Base-by-base conservation (phyloP, 2,329 filamentous ascomycete species). In the Trichophyton benhamiae region DNA sequence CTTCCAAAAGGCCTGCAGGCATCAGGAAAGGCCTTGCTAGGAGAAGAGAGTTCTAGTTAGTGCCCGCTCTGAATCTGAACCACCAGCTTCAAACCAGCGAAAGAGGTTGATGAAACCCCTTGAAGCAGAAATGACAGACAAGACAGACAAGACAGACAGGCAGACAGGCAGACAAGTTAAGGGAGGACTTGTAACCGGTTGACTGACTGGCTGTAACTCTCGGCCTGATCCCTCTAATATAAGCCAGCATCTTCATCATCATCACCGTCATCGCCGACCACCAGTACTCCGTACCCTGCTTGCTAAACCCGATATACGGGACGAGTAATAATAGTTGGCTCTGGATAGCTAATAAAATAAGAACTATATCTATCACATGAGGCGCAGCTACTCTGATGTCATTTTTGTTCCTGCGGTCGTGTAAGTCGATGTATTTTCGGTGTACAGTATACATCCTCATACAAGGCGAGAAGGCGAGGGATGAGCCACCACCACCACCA, bases 31-130 rank as follows among this genome's bases (percentile, higher is more conserved):
- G 33, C 1, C 33, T 38, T 6, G 33, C 33, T 13, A 38, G 27
- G 27, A 30, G 27, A 27, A 9, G 9, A 36, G 36, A n/a, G 27
- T 38, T 25, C 36, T 7, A 5, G 27, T 6, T 58, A 58, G 55
- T 58, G 55, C 55, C 55, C 55, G 55, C 55, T 42, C 27, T 58
- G 55, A 58, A 36, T 42, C 27, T 58, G 55, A 58, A 36, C 55
- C 55, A 58, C 27, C 49, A 38, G 49, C 49, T 33, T 33, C n/a
- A 55, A 55, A 55, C 27, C 49, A 55, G 49, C 25, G 15, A 7
- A n/a, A 36, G 27, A 9, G 49, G 49, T 38, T 44, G 41, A 36
- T 36, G 25, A 36, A 55, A 55, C 25, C 49, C 49, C 49, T 36
- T 38, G 33, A 27, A 55, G 49, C 30, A 33, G 49, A 22, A 33